Evolutionary conservation across 2,329 filamentous ascomycete genomes (phyloP).

Genomic region (Geosmithia flava): DNA sequence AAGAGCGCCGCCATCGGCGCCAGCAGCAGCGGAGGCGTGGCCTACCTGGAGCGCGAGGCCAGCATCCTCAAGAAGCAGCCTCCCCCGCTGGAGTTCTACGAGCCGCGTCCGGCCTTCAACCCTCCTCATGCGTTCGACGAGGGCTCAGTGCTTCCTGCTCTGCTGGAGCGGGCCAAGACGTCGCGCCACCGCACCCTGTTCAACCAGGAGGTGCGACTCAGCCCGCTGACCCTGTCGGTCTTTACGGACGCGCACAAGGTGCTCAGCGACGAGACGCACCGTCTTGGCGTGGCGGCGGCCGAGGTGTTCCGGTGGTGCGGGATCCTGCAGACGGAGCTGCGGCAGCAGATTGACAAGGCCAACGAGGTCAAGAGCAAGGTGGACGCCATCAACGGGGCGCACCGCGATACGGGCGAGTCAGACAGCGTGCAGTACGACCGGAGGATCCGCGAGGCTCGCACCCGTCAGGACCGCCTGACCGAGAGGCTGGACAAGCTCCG

Average conservation of each 20-base stretch:
- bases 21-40: too few relatives aligned
- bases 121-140: constrained; percentile 48
- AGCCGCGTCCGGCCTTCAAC: constrained; percentile 55
- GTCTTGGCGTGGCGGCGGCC: constrained; percentile 55
- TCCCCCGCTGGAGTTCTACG: constrained; percentile 37
- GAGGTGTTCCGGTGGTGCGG: constrained; percentile 63
- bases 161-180: constrained; percentile 44
- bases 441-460: constrained; percentile 40
- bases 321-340: constrained; percentile 53
- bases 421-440: constrained; percentile 46
- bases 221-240: constrained; percentile 56
- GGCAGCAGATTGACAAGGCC: constrained; percentile 53
- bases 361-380: constrained; percentile 54
- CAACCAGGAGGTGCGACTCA: constrained; percentile 57
- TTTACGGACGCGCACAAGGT: constrained; percentile 64
- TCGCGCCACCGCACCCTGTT: constrained; percentile 48
- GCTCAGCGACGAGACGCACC: constrained; percentile 56
- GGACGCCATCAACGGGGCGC: constrained; percentile 42
- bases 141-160: constrained; percentile 38
- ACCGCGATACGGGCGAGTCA: constrained; percentile 30
- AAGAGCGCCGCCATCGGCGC: not conserved
- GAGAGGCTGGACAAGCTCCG: constrained; percentile 47
- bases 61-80: constrained; percentile 15
- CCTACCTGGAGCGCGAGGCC: constrained; percentile 25
- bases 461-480: constrained; percentile 42